phyloP scores from a whole-genome alignment of 176 grass and related monocot genomes.

The Coix lacrymajobi region DNA sequence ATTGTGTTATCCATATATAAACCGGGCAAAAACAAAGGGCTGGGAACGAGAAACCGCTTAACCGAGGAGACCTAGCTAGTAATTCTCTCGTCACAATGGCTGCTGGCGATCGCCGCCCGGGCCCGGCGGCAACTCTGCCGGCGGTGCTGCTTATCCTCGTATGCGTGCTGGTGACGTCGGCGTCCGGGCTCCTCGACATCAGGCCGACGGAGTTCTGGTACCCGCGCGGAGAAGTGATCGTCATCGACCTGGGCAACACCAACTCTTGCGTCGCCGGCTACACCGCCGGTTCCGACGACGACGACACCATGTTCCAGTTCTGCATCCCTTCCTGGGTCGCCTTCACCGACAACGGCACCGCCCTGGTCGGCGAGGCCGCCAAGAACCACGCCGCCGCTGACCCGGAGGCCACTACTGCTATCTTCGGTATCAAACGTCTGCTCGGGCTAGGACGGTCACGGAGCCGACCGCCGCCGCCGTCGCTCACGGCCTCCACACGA shows the following conservation, averaged over 20 bases:
- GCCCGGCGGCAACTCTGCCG: too few species aligned
- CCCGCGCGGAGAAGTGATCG: background rate
- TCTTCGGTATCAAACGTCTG: conserved; percentile 12
- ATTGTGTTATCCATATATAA: too few species aligned
- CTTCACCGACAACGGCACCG: background rate
- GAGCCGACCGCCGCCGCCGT: background rate
- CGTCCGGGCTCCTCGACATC: too few species aligned
- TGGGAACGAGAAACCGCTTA: too few species aligned
- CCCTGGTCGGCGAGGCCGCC: conserved; percentile 3
- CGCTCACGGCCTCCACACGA: background rate
- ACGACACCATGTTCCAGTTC: background rate
- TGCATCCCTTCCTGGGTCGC: conserved; percentile 11
- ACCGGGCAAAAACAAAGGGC: too few species aligned
- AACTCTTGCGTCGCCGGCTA: conserved; percentile 15
- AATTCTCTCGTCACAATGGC: too few species aligned
- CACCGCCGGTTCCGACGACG: background rate
- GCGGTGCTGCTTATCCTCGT: too few species aligned
- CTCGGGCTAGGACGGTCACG: background rate
- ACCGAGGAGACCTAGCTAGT: too few species aligned
- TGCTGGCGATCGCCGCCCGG: too few species aligned
- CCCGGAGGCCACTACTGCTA: background rate
- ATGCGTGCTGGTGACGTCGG: too few species aligned
- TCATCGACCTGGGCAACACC: conserved; percentile 16
- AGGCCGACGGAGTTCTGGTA: background rate
- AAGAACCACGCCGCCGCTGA: background rate